Evolutionary conservation across 2,329 filamentous ascomycete species (phyloP), one percentile per base, ranked within the genome.

Genomic region (Aspergillus brunneoviolaceus): DNA sequence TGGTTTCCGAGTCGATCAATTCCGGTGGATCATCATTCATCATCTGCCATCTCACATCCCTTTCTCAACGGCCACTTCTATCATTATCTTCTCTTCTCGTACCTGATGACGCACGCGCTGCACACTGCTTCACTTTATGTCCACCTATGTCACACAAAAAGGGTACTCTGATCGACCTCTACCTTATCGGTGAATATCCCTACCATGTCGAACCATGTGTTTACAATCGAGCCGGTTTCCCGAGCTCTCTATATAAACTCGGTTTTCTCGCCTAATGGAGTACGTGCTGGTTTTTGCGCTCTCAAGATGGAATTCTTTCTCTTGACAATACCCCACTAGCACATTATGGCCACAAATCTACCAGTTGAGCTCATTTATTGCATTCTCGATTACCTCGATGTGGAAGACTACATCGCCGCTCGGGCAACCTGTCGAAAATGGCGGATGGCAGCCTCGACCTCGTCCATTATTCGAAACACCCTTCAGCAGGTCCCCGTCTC

Each of bases 331-430:
- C 14, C 16, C 5, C n/a, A 7, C 16, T 16, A 45, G 5, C 39
- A 16, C 14, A 45, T 42, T 14, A 61, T 61, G 62, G 50, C 58
- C 27, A 35, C 52, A 21, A 51, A 31, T 39, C 62, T 69, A 12
- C 67, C 67, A 9, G 51, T 57, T 31, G 67, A 69, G 52, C 59
- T 69, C 35, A 57, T 67, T 31, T 64, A 67, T 42, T 62, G 61
- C 23, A 62, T 69, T 49, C 63, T 67, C 9, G 56, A 60, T 31
- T 51, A 60, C 47, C 48, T 63, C 11, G 63, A 67, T 23, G 33
- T 60, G 6, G 64, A 69, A 50, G 60, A 63, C 1, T 69, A 64
- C 54, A 47, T 57, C 39, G 55, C 63, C 19, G 64, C 63, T n/a
- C 64, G 64, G 10, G 58, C 62, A 45, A 52, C 61, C 25, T 69